These are phyloP conservation scores for Chrysochromulina tobinii DNA, from an alignment of 78 protist species.

Conservation along the genomic window DNA sequence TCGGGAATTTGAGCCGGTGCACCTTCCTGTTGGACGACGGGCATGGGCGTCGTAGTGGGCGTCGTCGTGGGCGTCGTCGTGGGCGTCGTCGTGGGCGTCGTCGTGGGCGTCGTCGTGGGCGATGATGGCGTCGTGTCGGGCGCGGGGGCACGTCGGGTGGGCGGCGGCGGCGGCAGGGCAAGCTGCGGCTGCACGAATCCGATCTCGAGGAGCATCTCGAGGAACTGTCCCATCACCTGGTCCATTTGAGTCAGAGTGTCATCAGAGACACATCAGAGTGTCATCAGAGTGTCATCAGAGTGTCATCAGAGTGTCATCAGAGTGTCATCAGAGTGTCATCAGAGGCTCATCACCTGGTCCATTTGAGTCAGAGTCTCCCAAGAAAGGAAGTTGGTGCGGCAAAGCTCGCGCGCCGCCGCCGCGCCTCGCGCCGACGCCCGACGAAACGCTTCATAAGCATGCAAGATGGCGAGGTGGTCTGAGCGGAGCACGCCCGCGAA, in stretches of 20 bases:
- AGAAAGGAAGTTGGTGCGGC: not conserved
- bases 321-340: too few relatives aligned
- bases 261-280: too few relatives aligned
- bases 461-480: slow-evolving; percentile 70
- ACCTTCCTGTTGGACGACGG: too few relatives aligned
- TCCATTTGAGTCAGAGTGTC: not conserved
- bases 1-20: too few relatives aligned
- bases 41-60: too few relatives aligned
- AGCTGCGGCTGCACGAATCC: slow-evolving; percentile 42
- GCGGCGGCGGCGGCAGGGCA: not conserved
- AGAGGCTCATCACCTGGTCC: not conserved
- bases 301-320: too few relatives aligned
- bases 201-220: slow-evolving; percentile 46
- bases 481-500: slow-evolving; percentile 43
- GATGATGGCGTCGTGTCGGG: not conserved
- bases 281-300: too few relatives aligned
- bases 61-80: too few relatives aligned
- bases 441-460: slow-evolving; percentile 61
- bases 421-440: not conserved
- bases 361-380: not conserved
- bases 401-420: not conserved
- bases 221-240: slow-evolving; percentile 26
- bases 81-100: too few relatives aligned
- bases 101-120: not conserved
- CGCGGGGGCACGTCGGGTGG: too few relatives aligned